These are phyloP conservation scores for Aspergillus thermomutatus DNA, from an alignment of 2,329 filamentous ascomycete genomes.

Conservation along the genomic window DNA sequence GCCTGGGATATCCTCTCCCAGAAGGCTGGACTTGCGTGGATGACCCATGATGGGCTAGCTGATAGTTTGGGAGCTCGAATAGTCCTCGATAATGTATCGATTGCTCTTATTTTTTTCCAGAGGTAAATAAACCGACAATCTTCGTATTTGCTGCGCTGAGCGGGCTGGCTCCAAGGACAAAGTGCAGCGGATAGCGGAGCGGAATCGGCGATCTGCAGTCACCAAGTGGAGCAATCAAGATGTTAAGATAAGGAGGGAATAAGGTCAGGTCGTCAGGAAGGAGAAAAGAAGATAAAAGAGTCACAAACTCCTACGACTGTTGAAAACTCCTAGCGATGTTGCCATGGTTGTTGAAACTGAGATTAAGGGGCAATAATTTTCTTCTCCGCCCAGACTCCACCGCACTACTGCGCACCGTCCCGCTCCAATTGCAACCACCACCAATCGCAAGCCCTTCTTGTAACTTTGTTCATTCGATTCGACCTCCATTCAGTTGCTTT, in stretches of 20 bases:
- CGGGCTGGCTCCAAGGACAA: not conserved
- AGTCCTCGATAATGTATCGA: not conserved
- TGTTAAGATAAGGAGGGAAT: not conserved
- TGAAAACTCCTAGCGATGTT: too few species aligned
- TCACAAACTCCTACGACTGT: not conserved
- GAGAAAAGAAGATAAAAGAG: not conserved
- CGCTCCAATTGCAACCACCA: not conserved
- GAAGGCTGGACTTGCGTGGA: slow-evolving; percentile 41
- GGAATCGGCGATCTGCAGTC: not conserved
- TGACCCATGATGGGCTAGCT: slow-evolving; percentile 32
- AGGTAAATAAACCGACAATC: not conserved
- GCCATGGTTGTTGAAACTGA: not conserved
- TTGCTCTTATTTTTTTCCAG: not conserved
- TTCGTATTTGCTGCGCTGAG: not conserved
- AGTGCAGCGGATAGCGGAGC: not conserved
- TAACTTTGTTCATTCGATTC: not conserved
- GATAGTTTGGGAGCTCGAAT: not conserved
- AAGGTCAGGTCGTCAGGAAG: not conserved
- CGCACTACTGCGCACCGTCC: not conserved
- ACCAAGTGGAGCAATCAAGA: not conserved
- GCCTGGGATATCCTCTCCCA: slow-evolving; percentile 46
- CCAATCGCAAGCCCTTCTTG: not conserved
- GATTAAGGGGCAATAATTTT: too few species aligned
- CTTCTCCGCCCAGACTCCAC: not conserved
- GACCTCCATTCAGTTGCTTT: not conserved